These are phyloP conservation scores for Mycena vitilis DNA, from an alignment of 768 basidiomycete genomes.

Conservation along the genomic window DNA sequence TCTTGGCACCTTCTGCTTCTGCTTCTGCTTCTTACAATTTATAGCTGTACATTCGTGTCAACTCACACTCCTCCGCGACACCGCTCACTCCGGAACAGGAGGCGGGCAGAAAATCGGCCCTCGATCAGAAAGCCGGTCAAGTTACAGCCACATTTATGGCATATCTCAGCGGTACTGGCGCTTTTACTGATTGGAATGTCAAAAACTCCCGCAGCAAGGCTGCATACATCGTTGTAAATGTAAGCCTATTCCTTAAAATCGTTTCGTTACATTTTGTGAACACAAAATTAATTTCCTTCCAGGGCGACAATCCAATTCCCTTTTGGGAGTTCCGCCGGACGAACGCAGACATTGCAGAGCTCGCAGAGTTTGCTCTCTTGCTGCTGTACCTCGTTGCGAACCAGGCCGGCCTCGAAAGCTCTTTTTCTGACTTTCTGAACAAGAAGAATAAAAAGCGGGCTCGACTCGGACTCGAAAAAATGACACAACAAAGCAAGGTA, in stretches of 20 bases:
- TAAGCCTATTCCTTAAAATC: no score
- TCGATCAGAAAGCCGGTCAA: background rate
- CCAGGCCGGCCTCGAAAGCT: conserved; percentile 25
- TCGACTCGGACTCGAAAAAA: conserved; percentile 22
- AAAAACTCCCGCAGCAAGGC: background rate
- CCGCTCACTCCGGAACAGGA: background rate
- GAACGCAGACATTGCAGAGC: background rate
- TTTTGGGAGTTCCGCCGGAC: background rate
- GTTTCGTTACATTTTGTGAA: background rate
- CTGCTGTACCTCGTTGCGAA: conserved; percentile 18
- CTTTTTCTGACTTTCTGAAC: conserved; percentile 28
- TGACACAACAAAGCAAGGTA: conserved; percentile 19
- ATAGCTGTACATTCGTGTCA: conserved; percentile 7
- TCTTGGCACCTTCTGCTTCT: no score
- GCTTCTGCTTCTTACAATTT: no score
- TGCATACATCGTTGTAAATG: background rate
- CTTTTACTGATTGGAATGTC: background rate
- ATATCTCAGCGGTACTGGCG: conserved; percentile 3
- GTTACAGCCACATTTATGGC: conserved; percentile 1
- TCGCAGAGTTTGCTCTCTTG: conserved; percentile 5
- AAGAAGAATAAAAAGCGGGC: conserved; percentile 25
- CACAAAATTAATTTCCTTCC: no score
- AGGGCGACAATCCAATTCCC: background rate
- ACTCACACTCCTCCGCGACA: background rate
- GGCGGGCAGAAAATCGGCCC: background rate